Percentiles rank a stretch among this genome's conserved stretches.
These are phyloP conservation scores for Penicillium sp. DNA, from an alignment of 2,329 filamentous ascomycete genomes.

Conservation along the genomic window DNA sequence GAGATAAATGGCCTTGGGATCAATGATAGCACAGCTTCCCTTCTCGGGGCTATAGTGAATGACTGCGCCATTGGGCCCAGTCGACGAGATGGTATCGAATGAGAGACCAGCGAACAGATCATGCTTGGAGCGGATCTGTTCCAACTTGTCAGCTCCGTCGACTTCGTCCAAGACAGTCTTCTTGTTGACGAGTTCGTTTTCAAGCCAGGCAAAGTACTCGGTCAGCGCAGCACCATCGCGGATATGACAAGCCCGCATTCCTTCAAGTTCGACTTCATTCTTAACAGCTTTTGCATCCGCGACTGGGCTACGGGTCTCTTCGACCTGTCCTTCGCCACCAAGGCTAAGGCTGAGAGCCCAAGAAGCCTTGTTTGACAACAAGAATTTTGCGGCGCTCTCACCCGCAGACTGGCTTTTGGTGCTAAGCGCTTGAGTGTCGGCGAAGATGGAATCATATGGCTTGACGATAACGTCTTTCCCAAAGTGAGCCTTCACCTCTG, in stretches of 20 bases:
- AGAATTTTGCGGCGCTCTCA: constrained; percentile 61
- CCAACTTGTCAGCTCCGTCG: constrained; percentile 85
- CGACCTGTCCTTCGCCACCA: constrained; percentile 80
- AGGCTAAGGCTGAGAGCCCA: constrained; percentile 88
- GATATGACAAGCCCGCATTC: constrained; percentile 92
- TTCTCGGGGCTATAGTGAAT: constrained; percentile 94
- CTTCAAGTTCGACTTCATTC: constrained; percentile 82
- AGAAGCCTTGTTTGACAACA: constrained; percentile 84
- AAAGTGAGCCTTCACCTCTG: constrained; percentile 69
- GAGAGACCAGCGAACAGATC: constrained; percentile 84
- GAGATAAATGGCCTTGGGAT: constrained; percentile 82
- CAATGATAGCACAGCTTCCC: constrained; percentile 77
- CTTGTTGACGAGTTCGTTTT: constrained; percentile 77
- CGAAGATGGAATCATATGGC: constrained; percentile 79
- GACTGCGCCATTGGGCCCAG: constrained; percentile 85
- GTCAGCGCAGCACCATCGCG: constrained; percentile 87
- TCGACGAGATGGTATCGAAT: constrained; percentile 94
- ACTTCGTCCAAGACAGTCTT: constrained; percentile 80
- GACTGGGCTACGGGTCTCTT: constrained; percentile 83
- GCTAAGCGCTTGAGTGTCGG: constrained; percentile 68
- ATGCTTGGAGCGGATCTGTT: constrained; percentile 59
- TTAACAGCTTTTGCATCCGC: constrained; percentile 92
- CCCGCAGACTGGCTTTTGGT: constrained; percentile 40
- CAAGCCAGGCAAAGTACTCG: constrained; percentile 95
- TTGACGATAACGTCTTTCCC: constrained; percentile 68